Evolutionary conservation across 2,329 filamentous ascomycete species (phyloP).

Genomic region (Colletotrichum gloeosporioides): DNA sequence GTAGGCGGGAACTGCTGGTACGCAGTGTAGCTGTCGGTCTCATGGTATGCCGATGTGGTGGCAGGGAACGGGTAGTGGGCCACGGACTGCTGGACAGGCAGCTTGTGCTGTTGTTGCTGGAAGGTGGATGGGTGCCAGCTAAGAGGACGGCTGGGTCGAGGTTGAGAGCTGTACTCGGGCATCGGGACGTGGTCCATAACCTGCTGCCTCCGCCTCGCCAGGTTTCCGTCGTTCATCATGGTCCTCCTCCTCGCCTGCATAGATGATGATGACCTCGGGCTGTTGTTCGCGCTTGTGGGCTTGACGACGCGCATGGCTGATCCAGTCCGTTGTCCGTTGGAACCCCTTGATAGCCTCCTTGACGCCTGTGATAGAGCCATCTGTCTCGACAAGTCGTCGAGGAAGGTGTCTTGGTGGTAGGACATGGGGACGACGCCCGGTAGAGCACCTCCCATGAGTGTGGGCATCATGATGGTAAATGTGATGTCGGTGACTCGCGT

Average conservation of each 20-base stretch:
- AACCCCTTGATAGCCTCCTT: slow-evolving; percentile 53
- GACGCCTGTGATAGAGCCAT: slow-evolving; percentile 51
- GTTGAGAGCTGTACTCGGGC: slow-evolving; percentile 36
- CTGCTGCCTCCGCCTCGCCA: slow-evolving; percentile 52
- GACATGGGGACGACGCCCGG: slow-evolving; percentile 31
- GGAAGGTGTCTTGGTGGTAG: slow-evolving; percentile 47
- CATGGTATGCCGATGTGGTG: slow-evolving; percentile 39
- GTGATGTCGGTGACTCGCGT: not conserved
- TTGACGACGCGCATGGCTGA: slow-evolving; percentile 66
- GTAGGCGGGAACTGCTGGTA: slow-evolving; percentile 56
- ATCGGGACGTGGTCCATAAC: slow-evolving; percentile 48
- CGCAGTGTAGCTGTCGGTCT: slow-evolving; percentile 45
- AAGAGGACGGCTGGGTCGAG: slow-evolving; percentile 61
- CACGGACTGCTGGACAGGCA: slow-evolving; percentile 33
- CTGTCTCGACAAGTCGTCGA: slow-evolving; percentile 59
- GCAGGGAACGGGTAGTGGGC: slow-evolving; percentile 46
- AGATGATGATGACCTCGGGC: slow-evolving; percentile 61
- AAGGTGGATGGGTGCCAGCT: slow-evolving; percentile 76
- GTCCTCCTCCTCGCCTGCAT: slow-evolving; percentile 60
- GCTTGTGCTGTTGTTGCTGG: slow-evolving; percentile 38
- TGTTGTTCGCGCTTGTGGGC: slow-evolving; percentile 72
- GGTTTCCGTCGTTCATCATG: slow-evolving; percentile 55
- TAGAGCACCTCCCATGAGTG: slow-evolving; percentile 36
- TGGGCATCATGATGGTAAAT: slow-evolving; percentile 37
- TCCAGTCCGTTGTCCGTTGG: slow-evolving; percentile 54